Evolutionary conservation across 75 land plant genomes (phyloP), one percentile per base, ranked within the genome.

Genomic region (Chamaecyparis obtusa): DNA sequence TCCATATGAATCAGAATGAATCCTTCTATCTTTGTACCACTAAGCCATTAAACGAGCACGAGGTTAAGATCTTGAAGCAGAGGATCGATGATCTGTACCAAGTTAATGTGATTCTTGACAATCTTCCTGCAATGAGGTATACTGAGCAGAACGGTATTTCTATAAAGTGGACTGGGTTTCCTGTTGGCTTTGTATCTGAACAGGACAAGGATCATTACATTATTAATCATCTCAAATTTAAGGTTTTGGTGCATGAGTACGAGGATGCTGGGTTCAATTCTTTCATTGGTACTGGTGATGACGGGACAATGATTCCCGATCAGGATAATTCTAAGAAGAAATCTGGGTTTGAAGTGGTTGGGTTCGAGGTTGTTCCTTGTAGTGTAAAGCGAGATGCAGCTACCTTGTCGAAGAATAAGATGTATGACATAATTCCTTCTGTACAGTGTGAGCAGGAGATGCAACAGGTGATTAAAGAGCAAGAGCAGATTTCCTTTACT

Each of bases 41-140:
- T 36, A 46, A 82, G 43, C 89, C 93, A 2, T 85, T 96, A 16
- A 88, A 69, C 43, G 94, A 80, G 9, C 69, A 88, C 16, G 89
- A 91, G 17, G 93, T 91, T 4, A 93, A 92, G 89, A 85, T 90
- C 39, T 88, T 95, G 84, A 94, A 91, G 86, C 86, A 93, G 90
- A 88, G 97, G 85, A 93, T 92, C 27, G 91, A 88, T 75, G 97
- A 94, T 86, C 76, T 94, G 69, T 96, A 94, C 97, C 55, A 95
- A 89, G 96, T 96, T 37, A 96, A 96, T 79, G 85, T 96, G 90
- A 95, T 96, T 19, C 90, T 96, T 36, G 98, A 96, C 71, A 96
- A 96, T 86, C 85, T 95, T n/a, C 97, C 94, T 3, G 96, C 90
- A 3, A 92, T 90, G 84, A 27, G 96, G 74, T 96, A 82, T 55